Base-by-base conservation (phyloP, 2,329 filamentous ascomycete species). In the Fusarium secorum region DNA sequence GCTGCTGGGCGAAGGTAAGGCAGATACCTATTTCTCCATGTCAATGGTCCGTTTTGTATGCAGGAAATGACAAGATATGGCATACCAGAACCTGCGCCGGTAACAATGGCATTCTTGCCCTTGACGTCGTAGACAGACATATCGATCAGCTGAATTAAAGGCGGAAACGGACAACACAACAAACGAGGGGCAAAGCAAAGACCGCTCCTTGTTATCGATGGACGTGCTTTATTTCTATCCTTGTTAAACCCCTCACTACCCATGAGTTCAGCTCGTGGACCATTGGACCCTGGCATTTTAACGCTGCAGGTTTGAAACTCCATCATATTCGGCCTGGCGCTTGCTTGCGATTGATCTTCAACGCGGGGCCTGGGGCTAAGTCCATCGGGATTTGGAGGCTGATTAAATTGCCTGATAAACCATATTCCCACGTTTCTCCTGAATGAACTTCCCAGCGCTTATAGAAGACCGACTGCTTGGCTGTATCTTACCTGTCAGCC, bases 31-130 rank as follows among this genome's bases (percentile, higher is more conserved):
- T 18, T 26, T 3, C 0, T n/a, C 5, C 1, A 11, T 14, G 33
- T 70, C 11, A 70, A 22, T 35, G 18, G 11, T 10, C 13, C 3
- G 26, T 20, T 26, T 1, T 1, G 3, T 7, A 15, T 2, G 9
- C 4, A 15, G 9, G 0, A 2, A n/a, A 8, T 20, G 6, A 11
- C 13, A 11, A 1, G 26, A 4, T 2, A 18, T 20, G 4, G 4
- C 38, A 7, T 55, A 66, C 68, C 62, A 24, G 62, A 70, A 6
- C 68, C 62, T 7, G 58, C 68, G 28, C 68, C 68, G 39, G 66
- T 70, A 1, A 70, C 57, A 17, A 70, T 41, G 18, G 65, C 65
- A 28, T 51, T 54, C 54, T 62, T 70, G n/a, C 53, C 53, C 42
- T 61, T 62, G 17, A 58, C 36, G 5, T 62, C 32, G 28, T 64